Evolutionary conservation across 257 asterid genomes (phyloP).

Genomic region (Solanum pimpinellifolium): DNA sequence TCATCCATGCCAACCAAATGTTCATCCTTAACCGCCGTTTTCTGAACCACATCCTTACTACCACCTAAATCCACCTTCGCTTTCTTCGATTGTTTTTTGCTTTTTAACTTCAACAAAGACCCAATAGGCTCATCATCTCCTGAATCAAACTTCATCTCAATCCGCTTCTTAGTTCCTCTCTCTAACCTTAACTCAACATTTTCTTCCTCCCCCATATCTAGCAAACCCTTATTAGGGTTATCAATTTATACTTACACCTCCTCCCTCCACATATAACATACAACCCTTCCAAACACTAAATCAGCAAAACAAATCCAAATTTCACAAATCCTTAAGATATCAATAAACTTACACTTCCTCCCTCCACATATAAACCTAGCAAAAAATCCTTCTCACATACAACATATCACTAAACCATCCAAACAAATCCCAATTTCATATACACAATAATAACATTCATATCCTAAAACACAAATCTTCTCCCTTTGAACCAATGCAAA

Average conservation of each 20-base stretch:
- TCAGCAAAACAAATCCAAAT: not conserved
- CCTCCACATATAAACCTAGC: not conserved
- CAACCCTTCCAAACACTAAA: not conserved
- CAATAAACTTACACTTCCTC: not conserved
- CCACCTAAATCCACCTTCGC: conserved; percentile 34
- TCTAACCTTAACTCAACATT: not conserved
- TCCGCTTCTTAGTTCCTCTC: not conserved
- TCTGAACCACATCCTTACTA: conserved; percentile 26
- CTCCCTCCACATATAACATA: not conserved
- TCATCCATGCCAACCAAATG: conserved; percentile 80
- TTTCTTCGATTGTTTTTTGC: conserved; percentile 46
- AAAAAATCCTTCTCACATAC: not conserved
- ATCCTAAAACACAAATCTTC: not conserved
- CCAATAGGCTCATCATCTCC: conserved; percentile 84
- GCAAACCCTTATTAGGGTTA: not conserved
- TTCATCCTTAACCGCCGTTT: conserved; percentile 27
- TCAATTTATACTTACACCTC: not conserved
- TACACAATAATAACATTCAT: not conserved
- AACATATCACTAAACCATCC: not conserved
- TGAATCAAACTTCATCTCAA: conserved; percentile 31
- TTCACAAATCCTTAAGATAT: not conserved
- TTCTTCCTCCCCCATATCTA: not conserved
- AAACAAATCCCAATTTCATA: not conserved
- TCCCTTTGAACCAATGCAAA: not conserved
- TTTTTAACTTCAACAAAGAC: conserved; percentile 56